Conservation (phyloP, 306 rosid species). For the Casuarina glauca region DNA sequence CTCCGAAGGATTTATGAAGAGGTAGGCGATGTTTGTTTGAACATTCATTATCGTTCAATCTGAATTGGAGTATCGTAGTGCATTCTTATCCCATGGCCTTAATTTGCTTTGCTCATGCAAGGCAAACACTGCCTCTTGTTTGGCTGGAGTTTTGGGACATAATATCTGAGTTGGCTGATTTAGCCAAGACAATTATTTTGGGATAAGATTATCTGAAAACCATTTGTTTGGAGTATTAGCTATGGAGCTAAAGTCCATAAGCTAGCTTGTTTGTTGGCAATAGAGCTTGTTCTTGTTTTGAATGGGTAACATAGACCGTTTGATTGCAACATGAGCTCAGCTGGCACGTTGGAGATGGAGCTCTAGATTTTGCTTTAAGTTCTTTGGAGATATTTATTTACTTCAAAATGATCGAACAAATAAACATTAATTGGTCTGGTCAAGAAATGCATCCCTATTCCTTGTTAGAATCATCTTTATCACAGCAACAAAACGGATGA, state of each 20-base stretch:
- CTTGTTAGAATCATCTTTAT: not conserved
- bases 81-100: not conserved
- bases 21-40: conserved; percentile 47
- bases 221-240: not conserved
- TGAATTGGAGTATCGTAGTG: not conserved
- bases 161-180: conserved; percentile 11
- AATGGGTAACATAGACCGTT: not conserved
- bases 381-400: not conserved
- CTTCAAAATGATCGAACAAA: not conserved
- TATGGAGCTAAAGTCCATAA: not conserved
- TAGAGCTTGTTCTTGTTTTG: not conserved
- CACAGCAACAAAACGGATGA: not conserved
- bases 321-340: not conserved
- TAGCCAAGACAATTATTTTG: not conserved
- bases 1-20: conserved; percentile 82
- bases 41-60: conserved; percentile 1
- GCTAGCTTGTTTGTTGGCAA: not conserved
- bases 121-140: conserved; percentile 11
- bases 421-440: not conserved
- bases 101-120: not conserved
- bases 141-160: conserved; percentile 19
- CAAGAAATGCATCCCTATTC: not conserved
- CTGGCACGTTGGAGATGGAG: conserved; percentile 14
- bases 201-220: not conserved
- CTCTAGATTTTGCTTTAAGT: conserved; percentile 6